Base-by-base conservation (phyloP, 352 stramenopile genomes). In the Phytophthora cactorum region DNA sequence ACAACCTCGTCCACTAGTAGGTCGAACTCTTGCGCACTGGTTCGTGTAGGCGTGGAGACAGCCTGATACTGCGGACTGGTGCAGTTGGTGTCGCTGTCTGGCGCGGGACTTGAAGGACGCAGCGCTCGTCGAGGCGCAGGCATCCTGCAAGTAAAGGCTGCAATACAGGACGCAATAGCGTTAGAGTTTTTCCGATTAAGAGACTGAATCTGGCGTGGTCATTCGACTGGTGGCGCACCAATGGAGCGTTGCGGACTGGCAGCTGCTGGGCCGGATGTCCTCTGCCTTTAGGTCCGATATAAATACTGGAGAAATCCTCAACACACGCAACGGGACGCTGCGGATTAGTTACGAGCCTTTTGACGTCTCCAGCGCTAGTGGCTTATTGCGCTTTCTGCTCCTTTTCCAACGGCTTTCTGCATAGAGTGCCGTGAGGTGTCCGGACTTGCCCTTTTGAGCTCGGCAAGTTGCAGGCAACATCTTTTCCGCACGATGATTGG, bases 391-490 rank as follows among this genome's bases (percentile, higher is more conserved):
- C 53, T 82, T 78, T 82, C 74, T 70, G 68, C 55, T 60, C 71
- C 52, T 79, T 82, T 82, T 80, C 72, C 69, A 74, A 74, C 61
- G 52, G 66, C 44, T 75, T 80, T 80, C 67, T 62, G 45, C 59
- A 67, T 65, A 59, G 52, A 66, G 61, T 62, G 52, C 51, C 43
- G 39, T 75, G 70, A 78, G 38, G 58, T 57, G 58, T 78, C 56
- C 47, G 47, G 70, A 78, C 66, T 70, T 59, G 28, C 27, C 46
- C 14, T 28, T 58, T 55, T 63, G 14, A 10, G 57, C 25, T 56
- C 7, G 31, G 36, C n/a, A 63, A 39, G 32, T 46, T 38, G n/a
- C 36, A 29, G 36, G 8, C 52, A 22, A 36, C 27, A 11, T 5
- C 7, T 59, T 28, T 12, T 7, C 36, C 1, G 14, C 5, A 4